A percentile compares a stretch with the other conserved stretches of the same genome.
phyloP scores from a whole-genome alignment of 805 yeast species.

The Candida ipomoeae region DNA sequence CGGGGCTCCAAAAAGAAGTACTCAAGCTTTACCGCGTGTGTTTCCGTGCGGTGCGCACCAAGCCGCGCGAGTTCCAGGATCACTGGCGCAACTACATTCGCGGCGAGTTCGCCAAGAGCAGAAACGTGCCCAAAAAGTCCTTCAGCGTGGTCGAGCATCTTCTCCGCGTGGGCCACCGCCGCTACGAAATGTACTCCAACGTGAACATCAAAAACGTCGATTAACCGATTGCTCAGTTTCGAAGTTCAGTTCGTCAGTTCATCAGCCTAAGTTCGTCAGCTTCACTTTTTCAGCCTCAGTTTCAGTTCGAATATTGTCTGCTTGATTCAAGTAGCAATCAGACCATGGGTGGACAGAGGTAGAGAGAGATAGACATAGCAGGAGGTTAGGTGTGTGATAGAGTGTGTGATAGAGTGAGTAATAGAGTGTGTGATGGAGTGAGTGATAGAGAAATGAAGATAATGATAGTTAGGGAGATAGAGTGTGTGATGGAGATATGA shows the following conservation, averaged over 20 bases:
- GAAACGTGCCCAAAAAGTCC: conserved; percentile 63
- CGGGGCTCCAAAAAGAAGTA: conserved; percentile 46
- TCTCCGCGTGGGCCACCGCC: conserved; percentile 67
- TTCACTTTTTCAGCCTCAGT: too few relatives aligned
- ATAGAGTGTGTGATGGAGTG: too few relatives aligned
- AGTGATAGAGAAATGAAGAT: too few relatives aligned
- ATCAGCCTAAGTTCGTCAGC: too few relatives aligned
- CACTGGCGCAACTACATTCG: conserved; percentile 46
- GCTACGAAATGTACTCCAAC: conserved; percentile 67
- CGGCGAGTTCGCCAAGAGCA: conserved; percentile 59
- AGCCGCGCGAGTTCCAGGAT: conserved; percentile 44
- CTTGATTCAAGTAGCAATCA: too few relatives aligned
- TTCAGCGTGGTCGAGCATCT: conserved; percentile 84
- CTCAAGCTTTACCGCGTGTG: conserved; percentile 48
- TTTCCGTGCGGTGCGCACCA: conserved; percentile 41
- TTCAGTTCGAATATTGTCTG: background rate
- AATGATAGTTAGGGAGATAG: too few relatives aligned
- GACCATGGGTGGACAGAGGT: too few relatives aligned
- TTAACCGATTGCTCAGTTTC: conserved; percentile 2
- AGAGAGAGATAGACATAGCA: too few relatives aligned
- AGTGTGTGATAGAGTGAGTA: too few relatives aligned
- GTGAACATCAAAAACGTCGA: conserved; percentile 69
- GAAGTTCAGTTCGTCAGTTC: too few relatives aligned
- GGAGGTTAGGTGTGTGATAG: too few relatives aligned
- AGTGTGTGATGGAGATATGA: too few relatives aligned